Base-by-base conservation (phyloP, 1,284 basidiomycete genomes). In the Marasmius oreades region DNA sequence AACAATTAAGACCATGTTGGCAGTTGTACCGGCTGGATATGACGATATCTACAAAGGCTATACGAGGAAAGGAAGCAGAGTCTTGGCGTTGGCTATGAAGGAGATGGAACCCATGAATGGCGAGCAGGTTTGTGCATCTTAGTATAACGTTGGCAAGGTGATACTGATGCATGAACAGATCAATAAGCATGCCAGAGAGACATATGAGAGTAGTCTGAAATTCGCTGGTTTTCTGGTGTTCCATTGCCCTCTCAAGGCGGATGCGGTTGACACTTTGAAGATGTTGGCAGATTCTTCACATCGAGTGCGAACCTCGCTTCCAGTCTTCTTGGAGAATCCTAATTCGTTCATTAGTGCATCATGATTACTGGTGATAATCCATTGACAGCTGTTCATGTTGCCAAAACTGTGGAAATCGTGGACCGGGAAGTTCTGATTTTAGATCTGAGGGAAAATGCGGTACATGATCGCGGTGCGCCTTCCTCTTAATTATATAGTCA, bases 361-460 rank as follows among this genome's bases (percentile, higher is more conserved):
- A 98, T 98, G 95, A 98, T 98, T 62, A 98, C 95, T 47, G 95
- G 95, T 45, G 95, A 98, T 72, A 98, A 98, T 70, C 95, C 95
- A 14, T 75, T 98, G 55, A 98, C 95, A 0, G 95, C 95, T 16
- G 87, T 92, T 1, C 95, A 98, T 69, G 94, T 98, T 44, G 95
- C 95, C 20, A 83, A 83, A 33, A 93, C 95, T 66, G 95, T 98
- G 7, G 95, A 98, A 66, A 98, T 98, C 63, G 89, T 98, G 11
- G 95, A 98, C 67, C 86, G 94, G 33, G 92, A 96, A 10, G 92
- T 88, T 2, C 81, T 97, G 52, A 96, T 98, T 60, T 77, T 98
- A 23, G 95, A 98, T 69, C 68, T 94, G 55, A 87, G 84, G 62
- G 95, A 98, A 67, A 88, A 93, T 51, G 77, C 92, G 0, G 74